phyloP scores from a whole-genome alignment of 2,329 filamentous ascomycete species.

The Zalaria obscura region DNA sequence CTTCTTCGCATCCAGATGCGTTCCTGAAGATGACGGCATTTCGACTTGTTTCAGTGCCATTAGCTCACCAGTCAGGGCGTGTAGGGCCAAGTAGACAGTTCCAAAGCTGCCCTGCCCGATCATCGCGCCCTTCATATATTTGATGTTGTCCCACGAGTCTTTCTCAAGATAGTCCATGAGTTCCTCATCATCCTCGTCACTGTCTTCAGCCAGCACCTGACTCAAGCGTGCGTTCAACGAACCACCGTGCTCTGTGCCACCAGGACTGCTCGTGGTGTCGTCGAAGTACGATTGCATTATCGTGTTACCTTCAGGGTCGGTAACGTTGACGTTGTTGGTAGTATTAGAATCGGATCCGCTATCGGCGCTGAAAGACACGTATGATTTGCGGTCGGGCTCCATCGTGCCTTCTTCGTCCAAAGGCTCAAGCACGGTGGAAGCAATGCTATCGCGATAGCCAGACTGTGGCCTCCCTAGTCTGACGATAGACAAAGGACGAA shows the following conservation, averaged over 20 bases:
- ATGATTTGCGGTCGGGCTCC: slow-evolving; percentile 85
- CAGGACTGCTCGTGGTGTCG: slow-evolving; percentile 54
- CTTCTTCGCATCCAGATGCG: slow-evolving; percentile 74
- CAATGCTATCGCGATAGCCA: slow-evolving; percentile 71
- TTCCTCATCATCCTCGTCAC: slow-evolving; percentile 81
- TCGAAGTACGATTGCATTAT: slow-evolving; percentile 72
- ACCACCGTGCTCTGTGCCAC: slow-evolving; percentile 39
- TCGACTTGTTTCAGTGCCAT: slow-evolving; percentile 98
- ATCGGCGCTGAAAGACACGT: slow-evolving; percentile 70
- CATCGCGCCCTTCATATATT: slow-evolving; percentile 98
- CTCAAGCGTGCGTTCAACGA: slow-evolving; percentile 73
- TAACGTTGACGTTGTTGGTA: slow-evolving; percentile 52
- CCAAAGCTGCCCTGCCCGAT: slow-evolving; percentile 97
- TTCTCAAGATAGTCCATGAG: slow-evolving; percentile 80
- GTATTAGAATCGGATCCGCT: slow-evolving; percentile 51
- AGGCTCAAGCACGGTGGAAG: slow-evolving; percentile 78
- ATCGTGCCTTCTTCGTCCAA: slow-evolving; percentile 79
- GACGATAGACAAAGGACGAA: slow-evolving; percentile 47
- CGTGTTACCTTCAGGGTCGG: slow-evolving; percentile 60
- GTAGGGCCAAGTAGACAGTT: slow-evolving; percentile 84
- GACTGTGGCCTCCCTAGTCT: slow-evolving; percentile 41
- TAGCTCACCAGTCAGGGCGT: slow-evolving; percentile 90
- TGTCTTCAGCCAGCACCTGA: slow-evolving; percentile 75
- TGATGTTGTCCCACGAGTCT: slow-evolving; percentile 90
- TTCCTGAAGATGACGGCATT: slow-evolving; percentile 64